phyloP scores from a whole-genome alignment of 2,329 filamentous ascomycete species.

The Fusarium sp. region DNA sequence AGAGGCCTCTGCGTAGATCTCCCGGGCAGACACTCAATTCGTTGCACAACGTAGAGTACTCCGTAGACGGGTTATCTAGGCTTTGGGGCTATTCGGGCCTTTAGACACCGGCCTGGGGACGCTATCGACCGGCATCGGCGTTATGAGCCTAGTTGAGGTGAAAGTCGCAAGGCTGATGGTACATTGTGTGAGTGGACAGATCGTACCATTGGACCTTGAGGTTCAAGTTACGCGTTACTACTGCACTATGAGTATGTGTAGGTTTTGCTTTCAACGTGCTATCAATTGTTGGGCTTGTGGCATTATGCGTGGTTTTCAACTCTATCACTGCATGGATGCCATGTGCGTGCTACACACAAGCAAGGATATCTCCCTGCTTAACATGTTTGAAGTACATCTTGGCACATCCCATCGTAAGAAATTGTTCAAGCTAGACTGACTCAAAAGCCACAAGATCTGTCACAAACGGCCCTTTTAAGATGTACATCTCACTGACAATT shows the following conservation, averaged over 20 bases:
- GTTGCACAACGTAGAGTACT: not conserved
- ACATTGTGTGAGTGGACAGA: not conserved
- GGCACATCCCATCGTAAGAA: not conserved
- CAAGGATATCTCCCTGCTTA: not conserved
- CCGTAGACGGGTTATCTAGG: constrained; percentile 3
- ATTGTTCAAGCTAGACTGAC: constrained; percentile 6
- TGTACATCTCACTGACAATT: not conserved
- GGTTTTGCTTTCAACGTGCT: not conserved
- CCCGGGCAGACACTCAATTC: constrained; percentile 2
- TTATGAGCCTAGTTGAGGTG: constrained; percentile 13
- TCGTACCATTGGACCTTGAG: not conserved
- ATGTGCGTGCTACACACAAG: too few relatives aligned
- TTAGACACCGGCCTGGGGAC: constrained; percentile 3
- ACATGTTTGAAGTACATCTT: not conserved
- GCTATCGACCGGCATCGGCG: constrained; percentile 30
- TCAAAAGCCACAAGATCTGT: constrained; percentile 9
- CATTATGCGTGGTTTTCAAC: not conserved
- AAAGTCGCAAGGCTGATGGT: constrained; percentile 7
- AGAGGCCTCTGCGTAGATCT: constrained; percentile 18
- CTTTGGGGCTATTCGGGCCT: constrained; percentile 25
- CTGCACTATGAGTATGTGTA: not conserved
- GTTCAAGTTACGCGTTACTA: not conserved
- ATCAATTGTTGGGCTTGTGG: not conserved
- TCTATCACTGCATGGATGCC: not conserved
- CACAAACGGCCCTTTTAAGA: not conserved